Percentiles rank a stretch among this genome's conserved stretches.
Conservation (phyloP, 164 flowering plant genomes). For the Litsea cubeba region DNA sequence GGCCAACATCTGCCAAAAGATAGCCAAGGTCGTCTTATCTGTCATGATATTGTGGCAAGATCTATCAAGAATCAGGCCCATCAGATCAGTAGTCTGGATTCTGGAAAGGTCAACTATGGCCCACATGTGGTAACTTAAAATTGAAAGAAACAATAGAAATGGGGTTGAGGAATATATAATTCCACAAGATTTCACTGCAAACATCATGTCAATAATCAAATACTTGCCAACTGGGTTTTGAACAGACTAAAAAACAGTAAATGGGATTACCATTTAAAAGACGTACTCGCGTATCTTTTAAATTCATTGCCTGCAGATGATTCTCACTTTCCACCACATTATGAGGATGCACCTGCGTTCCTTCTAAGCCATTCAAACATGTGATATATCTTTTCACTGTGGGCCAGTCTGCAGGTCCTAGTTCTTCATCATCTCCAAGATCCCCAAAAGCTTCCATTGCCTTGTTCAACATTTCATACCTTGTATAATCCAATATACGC, state of each 20-base stretch:
- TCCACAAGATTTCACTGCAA: not conserved
- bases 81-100: no score
- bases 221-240: not conserved
- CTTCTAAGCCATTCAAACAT: slow-evolving; percentile 58
- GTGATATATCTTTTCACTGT: slow-evolving; percentile 76
- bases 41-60: no score
- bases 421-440: slow-evolving; percentile 95
- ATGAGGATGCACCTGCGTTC: slow-evolving; percentile 57
- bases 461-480: slow-evolving; percentile 82
- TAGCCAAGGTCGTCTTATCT: no score
- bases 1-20: no score
- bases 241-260: not conserved
- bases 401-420: slow-evolving; percentile 96
- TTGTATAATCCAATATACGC: slow-evolving; percentile 77
- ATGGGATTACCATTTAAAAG: slow-evolving; percentile 65
- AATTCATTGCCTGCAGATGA: slow-evolving; percentile 43
- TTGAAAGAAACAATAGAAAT: no score
- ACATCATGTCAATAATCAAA: not conserved
- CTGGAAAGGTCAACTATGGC: no score
- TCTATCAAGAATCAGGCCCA: no score
- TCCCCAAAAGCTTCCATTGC: slow-evolving; percentile 84
- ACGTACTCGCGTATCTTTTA: slow-evolving; percentile 71
- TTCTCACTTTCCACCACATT: slow-evolving; percentile 37
- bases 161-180: no score
- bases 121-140: no score